Evolutionary conservation across 140 eudicot species (phyloP).

Genomic region (Cichorium intybus): DNA sequence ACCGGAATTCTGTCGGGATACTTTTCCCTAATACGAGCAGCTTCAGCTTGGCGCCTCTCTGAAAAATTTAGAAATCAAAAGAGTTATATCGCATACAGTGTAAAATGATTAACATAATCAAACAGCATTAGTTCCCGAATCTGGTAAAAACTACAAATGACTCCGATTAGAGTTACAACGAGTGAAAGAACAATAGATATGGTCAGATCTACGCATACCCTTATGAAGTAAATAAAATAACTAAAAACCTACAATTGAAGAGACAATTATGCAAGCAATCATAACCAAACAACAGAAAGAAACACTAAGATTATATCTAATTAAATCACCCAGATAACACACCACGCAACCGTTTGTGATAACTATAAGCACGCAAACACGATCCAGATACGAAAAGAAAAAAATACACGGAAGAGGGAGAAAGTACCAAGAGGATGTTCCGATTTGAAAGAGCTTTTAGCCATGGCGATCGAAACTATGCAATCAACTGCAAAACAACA

Average conservation of each 20-base stretch:
- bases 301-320: not conserved
- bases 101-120: not conserved
- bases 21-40: slow-evolving; percentile 96
- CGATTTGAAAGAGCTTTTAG: slow-evolving; percentile 72
- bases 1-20: slow-evolving; percentile 97
- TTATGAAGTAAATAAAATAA: not conserved
- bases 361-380: not conserved
- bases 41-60: slow-evolving; percentile 97
- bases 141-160: not conserved
- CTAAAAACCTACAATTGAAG: not conserved
- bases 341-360: not conserved
- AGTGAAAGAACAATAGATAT: not conserved
- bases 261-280: not conserved
- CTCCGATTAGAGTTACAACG: not conserved
- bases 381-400: not conserved
- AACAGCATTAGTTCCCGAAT: not conserved
- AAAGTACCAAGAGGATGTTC: slow-evolving; percentile 83
- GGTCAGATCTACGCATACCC: not conserved
- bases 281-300: not conserved
- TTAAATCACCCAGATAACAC: not conserved
- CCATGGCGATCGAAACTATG: slow-evolving; percentile 36
- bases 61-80: slow-evolving; percentile 9
- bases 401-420: slow-evolving; percentile 27
- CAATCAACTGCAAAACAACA: slow-evolving; percentile 22
- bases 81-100: not conserved